A percentile compares a stretch with the other conserved stretches of the same genome.
Evolutionary conservation across 768 basidiomycete species (phyloP).

Genomic region (Pisolithus sp.): DNA sequence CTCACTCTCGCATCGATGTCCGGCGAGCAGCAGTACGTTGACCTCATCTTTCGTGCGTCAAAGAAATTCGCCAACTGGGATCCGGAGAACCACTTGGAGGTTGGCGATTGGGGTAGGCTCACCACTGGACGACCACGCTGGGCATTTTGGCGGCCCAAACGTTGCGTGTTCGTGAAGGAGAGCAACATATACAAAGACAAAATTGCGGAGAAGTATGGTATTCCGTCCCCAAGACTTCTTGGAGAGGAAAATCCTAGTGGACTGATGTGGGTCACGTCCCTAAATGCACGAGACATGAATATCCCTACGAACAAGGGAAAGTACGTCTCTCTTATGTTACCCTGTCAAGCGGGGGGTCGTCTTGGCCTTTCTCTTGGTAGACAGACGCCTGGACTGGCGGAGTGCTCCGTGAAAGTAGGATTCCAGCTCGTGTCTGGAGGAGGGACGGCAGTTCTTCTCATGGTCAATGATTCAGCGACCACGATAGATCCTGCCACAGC

Average conservation of each 20-base stretch:
- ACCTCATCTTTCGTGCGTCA: conserved; percentile 26
- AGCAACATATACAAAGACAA: conserved; percentile 28
- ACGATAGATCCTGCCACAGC: conserved; percentile 22
- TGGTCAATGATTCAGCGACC: conserved; percentile 23
- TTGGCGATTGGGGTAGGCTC: conserved; percentile 28
- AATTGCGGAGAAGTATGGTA: conserved; percentile 15
- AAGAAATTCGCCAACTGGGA: conserved; percentile 29
- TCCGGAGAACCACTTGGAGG: conserved; percentile 23
- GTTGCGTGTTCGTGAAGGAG: conserved; percentile 25
- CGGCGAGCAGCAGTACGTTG: conserved; percentile 23
- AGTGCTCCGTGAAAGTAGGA: conserved; percentile 21
- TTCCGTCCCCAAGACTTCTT: conserved; percentile 19
- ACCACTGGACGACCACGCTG: conserved; percentile 10
- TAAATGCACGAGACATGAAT: conserved; percentile 19
- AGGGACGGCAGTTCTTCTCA: conserved; percentile 21
- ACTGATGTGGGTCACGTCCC: conserved; percentile 24
- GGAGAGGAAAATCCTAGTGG: conserved; percentile 14
- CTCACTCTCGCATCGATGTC: background rate
- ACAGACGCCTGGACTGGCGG: conserved; percentile 16
- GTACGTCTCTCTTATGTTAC: conserved; percentile 6
- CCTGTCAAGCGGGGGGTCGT: background rate
- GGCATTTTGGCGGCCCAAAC: conserved; percentile 18
- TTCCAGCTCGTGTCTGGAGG: conserved; percentile 27
- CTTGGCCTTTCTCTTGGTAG: conserved; percentile 4
- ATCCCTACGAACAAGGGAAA: conserved; percentile 6